phyloP scores from a whole-genome alignment of 164 flowering plant genomes.

The Stephania yunnanensis region DNA sequence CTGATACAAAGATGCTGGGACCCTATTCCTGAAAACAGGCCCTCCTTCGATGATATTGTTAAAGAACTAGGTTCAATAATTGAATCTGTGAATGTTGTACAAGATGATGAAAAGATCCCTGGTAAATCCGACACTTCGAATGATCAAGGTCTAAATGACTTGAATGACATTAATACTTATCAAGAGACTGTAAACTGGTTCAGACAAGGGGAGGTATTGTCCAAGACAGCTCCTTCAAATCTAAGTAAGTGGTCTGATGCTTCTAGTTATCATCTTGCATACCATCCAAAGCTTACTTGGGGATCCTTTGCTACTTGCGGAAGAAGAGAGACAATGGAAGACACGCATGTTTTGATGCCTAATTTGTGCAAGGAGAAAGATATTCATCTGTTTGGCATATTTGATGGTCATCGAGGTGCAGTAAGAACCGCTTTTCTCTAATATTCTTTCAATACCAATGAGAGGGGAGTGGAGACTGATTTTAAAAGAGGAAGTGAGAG shows the following conservation, averaged over 20 bases:
- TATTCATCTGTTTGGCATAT: constrained; percentile 74
- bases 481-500: neutral
- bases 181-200: constrained; percentile 63
- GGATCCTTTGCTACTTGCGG: constrained; percentile 94
- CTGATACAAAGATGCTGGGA: constrained; percentile 86
- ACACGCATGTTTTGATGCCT: constrained; percentile 81
- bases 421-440: neutral
- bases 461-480: neutral
- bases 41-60: constrained; percentile 67
- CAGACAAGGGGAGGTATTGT: constrained; percentile 43
- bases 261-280: constrained; percentile 27
- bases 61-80: constrained; percentile 44
- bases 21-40: constrained; percentile 58
- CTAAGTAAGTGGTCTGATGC: constrained; percentile 29
- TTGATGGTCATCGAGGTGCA: constrained; percentile 97
- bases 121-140: constrained; percentile 19
- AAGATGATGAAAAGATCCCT: constrained; percentile 17
- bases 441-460: neutral
- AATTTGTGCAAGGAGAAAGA: constrained; percentile 46
- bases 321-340: constrained; percentile 92
- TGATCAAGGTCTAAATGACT: constrained; percentile 20
- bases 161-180: constrained; percentile 23
- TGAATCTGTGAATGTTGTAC: constrained; percentile 20
- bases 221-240: constrained; percentile 24
- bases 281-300: constrained; percentile 65